These are phyloP conservation scores for Ottelia alismoides DNA, from an alignment of 106 monocot species.

Conservation along the genomic window DNA sequence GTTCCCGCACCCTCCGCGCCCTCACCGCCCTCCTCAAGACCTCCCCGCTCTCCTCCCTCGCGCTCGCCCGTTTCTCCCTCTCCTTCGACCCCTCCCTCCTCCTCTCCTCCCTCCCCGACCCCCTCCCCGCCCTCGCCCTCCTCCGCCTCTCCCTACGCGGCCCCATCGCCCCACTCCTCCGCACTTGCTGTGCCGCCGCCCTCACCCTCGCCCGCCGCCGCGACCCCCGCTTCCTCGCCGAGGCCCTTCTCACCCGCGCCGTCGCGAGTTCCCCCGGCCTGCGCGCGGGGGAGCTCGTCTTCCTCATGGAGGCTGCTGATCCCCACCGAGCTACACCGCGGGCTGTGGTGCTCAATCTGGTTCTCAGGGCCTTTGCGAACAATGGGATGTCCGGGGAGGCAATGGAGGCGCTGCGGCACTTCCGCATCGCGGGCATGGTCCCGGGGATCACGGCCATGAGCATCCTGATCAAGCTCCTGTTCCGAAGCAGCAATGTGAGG, in stretches of 20 bases:
- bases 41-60: conserved; percentile 7
- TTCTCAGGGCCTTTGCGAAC: conserved; percentile 49
- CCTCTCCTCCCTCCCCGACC: conserved; percentile 11
- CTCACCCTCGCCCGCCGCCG: conserved; percentile 6
- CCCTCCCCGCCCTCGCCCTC: conserved; percentile 15
- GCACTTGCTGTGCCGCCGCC: conserved; percentile 20
- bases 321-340: neutral
- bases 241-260: conserved; percentile 32
- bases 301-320: conserved; percentile 24
- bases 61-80: conserved; percentile 14
- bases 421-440: conserved; percentile 11
- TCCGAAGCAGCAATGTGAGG: conserved; percentile 18
- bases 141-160: conserved; percentile 11
- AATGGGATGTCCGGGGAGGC: conserved; percentile 37
- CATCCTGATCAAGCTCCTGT: conserved; percentile 37
- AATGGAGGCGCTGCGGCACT: conserved; percentile 12
- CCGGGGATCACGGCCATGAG: conserved; percentile 39
- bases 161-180: conserved; percentile 6
- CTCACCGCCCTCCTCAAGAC: conserved; percentile 29
- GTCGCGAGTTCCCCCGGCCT: conserved; percentile 4
- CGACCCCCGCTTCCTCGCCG: conserved; percentile 17
- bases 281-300: neutral
- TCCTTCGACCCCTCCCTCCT: conserved; percentile 15
- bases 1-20: conserved; percentile 26
- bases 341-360: conserved; percentile 26